phyloP scores from a whole-genome alignment of 1,139 yeast species.

The Geotrichum fermentans region DNA sequence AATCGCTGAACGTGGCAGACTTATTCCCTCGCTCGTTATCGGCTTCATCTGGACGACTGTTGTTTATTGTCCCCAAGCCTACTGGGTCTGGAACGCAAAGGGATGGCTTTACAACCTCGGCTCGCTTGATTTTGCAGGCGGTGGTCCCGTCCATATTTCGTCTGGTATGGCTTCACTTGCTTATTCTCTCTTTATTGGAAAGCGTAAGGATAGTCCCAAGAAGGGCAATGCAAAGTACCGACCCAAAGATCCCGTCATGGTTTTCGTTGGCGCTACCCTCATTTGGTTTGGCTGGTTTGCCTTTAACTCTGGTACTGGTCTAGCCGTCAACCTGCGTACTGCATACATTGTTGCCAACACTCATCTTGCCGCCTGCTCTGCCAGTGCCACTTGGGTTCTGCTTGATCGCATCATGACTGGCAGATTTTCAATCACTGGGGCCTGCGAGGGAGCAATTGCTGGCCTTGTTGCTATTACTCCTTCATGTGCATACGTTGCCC shows the following conservation, averaged over 20 bases:
- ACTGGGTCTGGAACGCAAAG: conserved; percentile 88
- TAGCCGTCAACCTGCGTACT: conserved; percentile 60
- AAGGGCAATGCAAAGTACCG: conserved; percentile 81
- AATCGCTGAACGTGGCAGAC: conserved; percentile 86
- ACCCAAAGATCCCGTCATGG: conserved; percentile 89
- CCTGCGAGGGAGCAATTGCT: conserved; percentile 91
- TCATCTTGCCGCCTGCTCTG: conserved; percentile 81
- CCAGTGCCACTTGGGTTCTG: conserved; percentile 87
- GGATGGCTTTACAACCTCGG: conserved; percentile 94
- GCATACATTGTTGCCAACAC: conserved; percentile 87
- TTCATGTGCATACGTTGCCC: conserved; percentile 83
- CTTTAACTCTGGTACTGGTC: conserved; percentile 66
- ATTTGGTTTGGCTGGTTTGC: conserved; percentile 74
- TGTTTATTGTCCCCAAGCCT: conserved; percentile 91
- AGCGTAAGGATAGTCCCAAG: conserved; percentile 53
- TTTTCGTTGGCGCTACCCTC: conserved; percentile 70
- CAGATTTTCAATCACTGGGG: conserved; percentile 91
- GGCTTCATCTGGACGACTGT: conserved; percentile 83
- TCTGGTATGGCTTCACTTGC: conserved; percentile 90
- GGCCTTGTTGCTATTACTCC: conserved; percentile 98
- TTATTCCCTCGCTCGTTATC: conserved; percentile 78
- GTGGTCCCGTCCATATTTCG: conserved; percentile 92
- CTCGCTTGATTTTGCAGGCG: conserved; percentile 93
- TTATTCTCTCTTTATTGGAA: conserved; percentile 74
- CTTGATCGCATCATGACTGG: conserved; percentile 81